Conservation (phyloP, 352 stramenopile genomes). For the Achlya hypogyna region DNA sequence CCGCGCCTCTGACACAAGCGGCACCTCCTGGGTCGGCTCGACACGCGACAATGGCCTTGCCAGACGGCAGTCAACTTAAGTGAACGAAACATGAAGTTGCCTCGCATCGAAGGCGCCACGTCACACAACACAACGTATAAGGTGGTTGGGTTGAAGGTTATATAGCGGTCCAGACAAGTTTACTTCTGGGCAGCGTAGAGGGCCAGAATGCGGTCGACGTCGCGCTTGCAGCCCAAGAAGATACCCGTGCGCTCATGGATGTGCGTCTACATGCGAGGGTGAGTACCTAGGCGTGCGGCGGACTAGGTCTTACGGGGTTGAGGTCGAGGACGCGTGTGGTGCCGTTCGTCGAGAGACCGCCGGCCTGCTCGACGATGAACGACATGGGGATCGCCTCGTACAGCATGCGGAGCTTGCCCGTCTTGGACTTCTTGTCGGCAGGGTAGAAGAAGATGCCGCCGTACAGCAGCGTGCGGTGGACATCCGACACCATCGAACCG, state of each 20-base stretch:
- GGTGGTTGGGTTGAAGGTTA: no score
- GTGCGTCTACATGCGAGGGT: slow-evolving; percentile 37
- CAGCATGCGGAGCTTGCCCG: slow-evolving; percentile 94
- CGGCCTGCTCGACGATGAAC: slow-evolving; percentile 97
- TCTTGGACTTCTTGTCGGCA: slow-evolving; percentile 87
- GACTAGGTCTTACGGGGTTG: slow-evolving; percentile 46
- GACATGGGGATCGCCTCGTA: slow-evolving; percentile 99
- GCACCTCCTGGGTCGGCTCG: no score
- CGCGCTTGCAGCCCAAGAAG: slow-evolving; percentile 91
- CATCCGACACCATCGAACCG: slow-evolving; percentile 98
- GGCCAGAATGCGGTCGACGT: slow-evolving; percentile 72
- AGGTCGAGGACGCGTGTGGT: slow-evolving; percentile 91
- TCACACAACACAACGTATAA: no score
- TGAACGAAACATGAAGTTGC: no score
- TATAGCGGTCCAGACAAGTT: no score
- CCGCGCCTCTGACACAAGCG: no score
- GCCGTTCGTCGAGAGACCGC: slow-evolving; percentile 93
- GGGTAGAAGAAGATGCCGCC: slow-evolving; percentile 98
- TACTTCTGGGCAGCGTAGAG: slow-evolving; percentile 54
- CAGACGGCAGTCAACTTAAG: no score
- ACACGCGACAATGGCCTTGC: no score
- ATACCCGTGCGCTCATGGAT: slow-evolving; percentile 98
- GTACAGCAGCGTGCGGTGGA: slow-evolving; percentile 98
- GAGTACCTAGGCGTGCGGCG: slow-evolving; percentile 8
- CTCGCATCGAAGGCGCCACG: no score